Evolutionary conservation across 2,329 filamentous ascomycete species (phyloP), one percentile per base, ranked within the genome.

Genomic region (Cladophialophora bantiana): DNA sequence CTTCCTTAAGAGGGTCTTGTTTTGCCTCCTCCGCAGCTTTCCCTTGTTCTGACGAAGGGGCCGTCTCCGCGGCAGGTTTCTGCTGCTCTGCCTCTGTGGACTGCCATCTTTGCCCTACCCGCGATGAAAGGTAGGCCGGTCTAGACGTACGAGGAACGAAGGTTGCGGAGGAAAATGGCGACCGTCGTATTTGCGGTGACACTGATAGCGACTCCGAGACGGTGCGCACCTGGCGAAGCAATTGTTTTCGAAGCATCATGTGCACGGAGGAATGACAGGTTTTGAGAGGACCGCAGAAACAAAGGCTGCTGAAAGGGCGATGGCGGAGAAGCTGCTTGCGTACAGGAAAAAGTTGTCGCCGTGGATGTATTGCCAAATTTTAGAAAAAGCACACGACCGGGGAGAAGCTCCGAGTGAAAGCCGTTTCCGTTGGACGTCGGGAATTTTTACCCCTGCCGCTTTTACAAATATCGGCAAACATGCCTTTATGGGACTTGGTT

Each of bases 1-100:
- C 88, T 78, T 88, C 88, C 78, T 87, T 85, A 54, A 86, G 64
- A 38, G 83, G 80, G 66, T 83, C 83, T 74, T 82, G 81, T 71
- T 68, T 76, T 68, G 81, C 78, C 58, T 78, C 73, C 59, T 78
- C 73, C 32, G 75, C 74, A n/a, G 76, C 73, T 65, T 77, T 78
- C 70, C 81, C 78, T 34, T 78, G 76, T 68, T 82, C 80, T 70
- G 81, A 78, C 74, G 81, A 78, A 69, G 82, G 79, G 26, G 80
- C 75, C 40, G 79, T 74, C 20, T 76, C 74, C 62, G 77, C 73
- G 58, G 76, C 70, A 36, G 59, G 26, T 31, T 42, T 61, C 58
- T 78, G 72, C 45, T 72, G 67, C 26, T 71, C 68, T 40, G 77
- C 77, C 70, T 82, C 80, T 26, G 80, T 80, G 9, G 81, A 83